Evolutionary conservation across 768 basidiomycete species (phyloP).

Genomic region (Lactifluus subvellereus): DNA sequence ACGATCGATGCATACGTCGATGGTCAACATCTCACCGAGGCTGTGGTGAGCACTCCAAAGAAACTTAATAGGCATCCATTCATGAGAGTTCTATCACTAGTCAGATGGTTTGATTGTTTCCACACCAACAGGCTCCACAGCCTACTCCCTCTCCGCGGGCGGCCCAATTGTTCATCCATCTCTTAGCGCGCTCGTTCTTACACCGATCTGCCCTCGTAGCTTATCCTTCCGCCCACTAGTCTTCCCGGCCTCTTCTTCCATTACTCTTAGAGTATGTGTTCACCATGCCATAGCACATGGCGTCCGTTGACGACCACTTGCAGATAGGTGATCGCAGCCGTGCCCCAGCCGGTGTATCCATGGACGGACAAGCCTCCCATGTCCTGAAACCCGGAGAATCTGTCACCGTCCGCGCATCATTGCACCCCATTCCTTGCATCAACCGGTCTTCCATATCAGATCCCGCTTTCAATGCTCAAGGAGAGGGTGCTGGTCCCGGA

Average conservation of each 20-base stretch:
- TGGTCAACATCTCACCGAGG: conserved; percentile 91
- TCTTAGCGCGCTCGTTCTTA: conserved; percentile 81
- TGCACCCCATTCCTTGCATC: conserved; percentile 89
- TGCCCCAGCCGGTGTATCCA: conserved; percentile 82
- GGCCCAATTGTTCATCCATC: conserved; percentile 96
- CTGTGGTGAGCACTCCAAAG: conserved; percentile 59
- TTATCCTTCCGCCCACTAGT: conserved; percentile 89
- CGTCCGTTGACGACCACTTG: not conserved
- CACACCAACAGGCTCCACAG: conserved; percentile 94
- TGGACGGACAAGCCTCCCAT: conserved; percentile 88
- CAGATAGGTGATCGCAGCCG: conserved; percentile 84
- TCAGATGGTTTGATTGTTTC: conserved; percentile 92
- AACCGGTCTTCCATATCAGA: conserved; percentile 75
- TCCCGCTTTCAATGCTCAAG: conserved; percentile 35
- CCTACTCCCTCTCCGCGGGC: conserved; percentile 92
- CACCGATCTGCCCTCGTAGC: conserved; percentile 94
- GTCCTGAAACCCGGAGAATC: conserved; percentile 80
- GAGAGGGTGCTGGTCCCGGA: conserved; percentile 67
- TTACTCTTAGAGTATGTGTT: conserved; percentile 61
- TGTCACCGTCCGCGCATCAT: conserved; percentile 78
- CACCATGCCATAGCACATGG: not conserved
- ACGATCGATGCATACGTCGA: conserved; percentile 93
- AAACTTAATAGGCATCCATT: conserved; percentile 14
- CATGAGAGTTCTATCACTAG: conserved; percentile 36
- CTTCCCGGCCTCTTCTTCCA: conserved; percentile 74